phyloP scores from a whole-genome alignment of 495 filamentous ascomycete genomes.

The Lasiosphaeris hirsuta region DNA sequence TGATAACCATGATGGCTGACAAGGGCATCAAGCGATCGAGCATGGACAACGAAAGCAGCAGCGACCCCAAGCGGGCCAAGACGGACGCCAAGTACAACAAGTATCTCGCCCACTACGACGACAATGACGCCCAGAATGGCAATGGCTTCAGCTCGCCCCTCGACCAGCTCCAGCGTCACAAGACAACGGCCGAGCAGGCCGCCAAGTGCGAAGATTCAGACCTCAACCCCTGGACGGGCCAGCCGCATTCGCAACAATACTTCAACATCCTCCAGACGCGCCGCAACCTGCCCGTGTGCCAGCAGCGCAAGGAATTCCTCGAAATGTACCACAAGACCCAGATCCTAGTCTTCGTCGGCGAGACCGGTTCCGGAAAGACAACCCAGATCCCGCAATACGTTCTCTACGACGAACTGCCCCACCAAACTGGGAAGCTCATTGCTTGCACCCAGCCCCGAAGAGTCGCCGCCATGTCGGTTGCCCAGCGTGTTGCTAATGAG shows the following conservation, averaged over 20 bases:
- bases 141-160: conserved; percentile 50
- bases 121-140: conserved; percentile 30
- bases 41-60: conserved; percentile 22
- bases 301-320: conserved; percentile 91
- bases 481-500: conserved; percentile 95
- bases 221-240: conserved; percentile 77
- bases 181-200: conserved; percentile 75
- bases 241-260: conserved; percentile 75
- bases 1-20: conserved; percentile 13
- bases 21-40: conserved; percentile 29
- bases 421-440: conserved; percentile 77
- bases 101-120: conserved; percentile 81
- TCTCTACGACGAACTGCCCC: conserved; percentile 91
- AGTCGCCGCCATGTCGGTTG: conserved; percentile 98
- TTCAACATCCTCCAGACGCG: conserved; percentile 81
- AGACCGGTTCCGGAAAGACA: conserved; percentile 98
- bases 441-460: conserved; percentile 97
- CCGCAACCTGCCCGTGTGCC: conserved; percentile 82
- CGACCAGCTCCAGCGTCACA: conserved; percentile 68
- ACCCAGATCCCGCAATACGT: conserved; percentile 99
- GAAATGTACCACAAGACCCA: conserved; percentile 87
- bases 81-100: conserved; percentile 56
- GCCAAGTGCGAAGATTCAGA: conserved; percentile 74
- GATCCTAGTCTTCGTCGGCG: conserved; percentile 96
- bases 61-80: conserved; percentile 33